Percentiles rank a stretch among this genome's conserved stretches.
Evolutionary conservation across 176 grass and related monocot species (phyloP).

Genomic region (Dactylis glomerata): DNA sequence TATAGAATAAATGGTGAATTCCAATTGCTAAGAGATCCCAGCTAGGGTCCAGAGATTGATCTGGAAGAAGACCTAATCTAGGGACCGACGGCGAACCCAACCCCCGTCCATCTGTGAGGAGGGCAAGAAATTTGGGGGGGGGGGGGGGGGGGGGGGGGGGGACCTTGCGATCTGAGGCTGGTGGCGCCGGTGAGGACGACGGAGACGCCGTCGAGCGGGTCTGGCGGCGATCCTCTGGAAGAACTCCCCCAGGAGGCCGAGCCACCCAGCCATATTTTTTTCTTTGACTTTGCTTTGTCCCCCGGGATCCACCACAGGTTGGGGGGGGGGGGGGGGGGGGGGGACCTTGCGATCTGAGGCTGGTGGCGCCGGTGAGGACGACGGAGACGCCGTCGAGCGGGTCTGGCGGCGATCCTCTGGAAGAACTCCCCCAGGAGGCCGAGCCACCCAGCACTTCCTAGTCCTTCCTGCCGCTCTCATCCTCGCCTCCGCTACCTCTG

Average conservation of each 20-base stretch:
- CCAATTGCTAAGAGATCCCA: no score
- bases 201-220: neutral
- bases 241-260: neutral
- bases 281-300: no score
- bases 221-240: neutral
- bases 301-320: no score
- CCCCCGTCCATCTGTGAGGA: no score
- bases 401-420: neutral
- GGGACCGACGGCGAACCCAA: no score
- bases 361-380: neutral
- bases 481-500: neutral
- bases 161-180: neutral
- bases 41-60: no score
- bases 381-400: neutral
- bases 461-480: neutral
- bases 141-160: neutral
- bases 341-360: neutral
- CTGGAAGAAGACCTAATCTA: no score
- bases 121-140: no score
- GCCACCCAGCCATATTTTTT: neutral
- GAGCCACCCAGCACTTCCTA: neutral
- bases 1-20: no score
- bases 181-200: neutral
- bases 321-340: neutral
- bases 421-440: neutral